Conservation (phyloP, 495 filamentous ascomycete species). For the Penicillium silybi region DNA sequence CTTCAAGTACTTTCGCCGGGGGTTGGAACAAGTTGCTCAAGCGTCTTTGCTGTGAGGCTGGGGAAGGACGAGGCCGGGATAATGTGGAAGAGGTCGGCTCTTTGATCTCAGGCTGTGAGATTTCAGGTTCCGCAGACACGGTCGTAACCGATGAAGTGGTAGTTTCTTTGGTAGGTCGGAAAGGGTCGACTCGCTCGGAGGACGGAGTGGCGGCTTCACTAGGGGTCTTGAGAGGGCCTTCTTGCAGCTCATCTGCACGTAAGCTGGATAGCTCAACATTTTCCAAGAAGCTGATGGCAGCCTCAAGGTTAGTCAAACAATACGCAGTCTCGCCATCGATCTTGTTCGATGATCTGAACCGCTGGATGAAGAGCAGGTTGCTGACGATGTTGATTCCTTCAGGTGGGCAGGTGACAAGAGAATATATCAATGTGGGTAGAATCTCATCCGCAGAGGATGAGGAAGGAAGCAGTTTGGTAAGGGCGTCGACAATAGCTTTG, state of each 20-base stretch:
- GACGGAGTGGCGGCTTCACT: constrained; percentile 52
- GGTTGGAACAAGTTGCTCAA: constrained; percentile 82
- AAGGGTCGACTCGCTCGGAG: constrained; percentile 31
- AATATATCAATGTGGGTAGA: constrained; percentile 92
- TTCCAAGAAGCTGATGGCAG: constrained; percentile 92
- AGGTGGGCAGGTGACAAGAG: constrained; percentile 83
- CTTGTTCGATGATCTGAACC: constrained; percentile 82
- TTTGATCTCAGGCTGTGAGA: constrained; percentile 31
- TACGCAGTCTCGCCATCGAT: constrained; percentile 93
- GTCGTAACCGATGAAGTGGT: constrained; percentile 32
- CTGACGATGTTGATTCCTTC: constrained; percentile 87
- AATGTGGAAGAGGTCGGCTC: constrained; percentile 36
- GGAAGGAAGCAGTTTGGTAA: constrained; percentile 69
- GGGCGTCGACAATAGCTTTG: constrained; percentile 88
- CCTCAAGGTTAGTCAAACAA: constrained; percentile 93
- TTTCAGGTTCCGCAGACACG: constrained; percentile 33
- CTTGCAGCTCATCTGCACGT: constrained; percentile 69
- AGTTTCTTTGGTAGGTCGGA: constrained; percentile 24
- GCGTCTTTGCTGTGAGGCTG: constrained; percentile 55
- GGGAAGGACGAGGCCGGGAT: constrained; percentile 37
- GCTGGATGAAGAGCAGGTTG: constrained; percentile 88
- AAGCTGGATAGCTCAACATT: constrained; percentile 93
- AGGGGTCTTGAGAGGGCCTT: constrained; percentile 57
- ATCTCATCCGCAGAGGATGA: constrained; percentile 97
- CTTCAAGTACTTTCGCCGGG: constrained; percentile 72